Conservation (phyloP, 768 basidiomycete genomes). For the Amanita polypyramis region DNA sequence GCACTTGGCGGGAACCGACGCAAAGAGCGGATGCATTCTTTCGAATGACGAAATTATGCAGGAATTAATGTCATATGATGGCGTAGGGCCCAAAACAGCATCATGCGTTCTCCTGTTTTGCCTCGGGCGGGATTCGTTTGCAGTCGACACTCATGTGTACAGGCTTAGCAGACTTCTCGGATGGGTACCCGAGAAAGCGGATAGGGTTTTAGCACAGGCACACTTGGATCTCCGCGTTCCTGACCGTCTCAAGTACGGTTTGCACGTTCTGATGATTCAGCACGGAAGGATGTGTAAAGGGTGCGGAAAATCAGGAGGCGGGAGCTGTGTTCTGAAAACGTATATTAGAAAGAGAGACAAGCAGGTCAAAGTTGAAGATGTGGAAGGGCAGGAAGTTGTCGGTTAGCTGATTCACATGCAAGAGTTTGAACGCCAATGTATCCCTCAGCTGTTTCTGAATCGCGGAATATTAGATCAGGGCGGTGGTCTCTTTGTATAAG, state of each 20-base stretch:
- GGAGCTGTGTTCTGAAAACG: conserved; percentile 20
- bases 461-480: no score
- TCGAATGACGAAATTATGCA: conserved; percentile 43
- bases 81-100: conserved; percentile 56
- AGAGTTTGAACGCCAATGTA: neutral
- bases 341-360: conserved; percentile 17
- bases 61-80: conserved; percentile 43
- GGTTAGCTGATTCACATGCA: neutral
- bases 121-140: conserved; percentile 48
- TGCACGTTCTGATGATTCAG: conserved; percentile 49
- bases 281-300: conserved; percentile 47
- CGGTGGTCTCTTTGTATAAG: neutral
- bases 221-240: conserved; percentile 45
- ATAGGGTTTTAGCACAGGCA: conserved; percentile 43
- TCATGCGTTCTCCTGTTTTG: conserved; percentile 54
- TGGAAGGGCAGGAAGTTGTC: neutral
- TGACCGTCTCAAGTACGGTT: conserved; percentile 39
- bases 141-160: conserved; percentile 57
- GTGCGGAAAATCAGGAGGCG: conserved; percentile 28
- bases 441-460: no score
- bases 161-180: conserved; percentile 39
- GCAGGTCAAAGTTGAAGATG: neutral
- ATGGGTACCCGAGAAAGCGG: conserved; percentile 37
- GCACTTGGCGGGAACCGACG: conserved; percentile 27
- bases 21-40: conserved; percentile 14